A percentile compares a stretch with the other conserved stretches of the same genome.
Evolutionary conservation across 805 yeast genomes (phyloP).

Genomic region (Candida montana): DNA sequence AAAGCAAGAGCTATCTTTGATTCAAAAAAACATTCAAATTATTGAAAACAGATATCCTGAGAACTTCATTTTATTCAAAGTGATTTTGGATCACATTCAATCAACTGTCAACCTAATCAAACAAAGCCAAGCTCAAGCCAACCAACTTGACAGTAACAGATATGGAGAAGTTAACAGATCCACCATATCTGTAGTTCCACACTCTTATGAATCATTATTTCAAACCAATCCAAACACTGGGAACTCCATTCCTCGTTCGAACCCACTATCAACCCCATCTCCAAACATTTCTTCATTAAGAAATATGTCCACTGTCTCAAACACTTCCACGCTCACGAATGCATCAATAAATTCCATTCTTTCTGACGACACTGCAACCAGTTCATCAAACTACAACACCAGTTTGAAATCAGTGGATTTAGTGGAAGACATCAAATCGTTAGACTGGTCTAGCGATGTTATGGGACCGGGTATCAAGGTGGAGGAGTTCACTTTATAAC

Average conservation of each 20-base stretch:
- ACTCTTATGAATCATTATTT: constrained; percentile 8
- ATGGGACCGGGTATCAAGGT: constrained; percentile 8
- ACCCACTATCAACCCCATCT: not conserved
- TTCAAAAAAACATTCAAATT: constrained; percentile 16
- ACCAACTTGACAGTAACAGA: not conserved
- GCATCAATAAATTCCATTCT: constrained; percentile 8
- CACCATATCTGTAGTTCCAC: not conserved
- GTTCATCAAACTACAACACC: constrained; percentile 1
- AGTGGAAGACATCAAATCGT: constrained; percentile 4
- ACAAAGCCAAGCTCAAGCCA: constrained; percentile 1
- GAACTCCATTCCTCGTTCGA: not conserved
- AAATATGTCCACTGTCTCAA: constrained; percentile 4
- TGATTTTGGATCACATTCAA: constrained; percentile 7
- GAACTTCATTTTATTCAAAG: constrained; percentile 21
- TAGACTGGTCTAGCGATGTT: constrained; percentile 9
- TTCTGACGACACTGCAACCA: not conserved
- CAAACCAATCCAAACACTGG: not conserved
- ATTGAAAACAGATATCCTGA: constrained; percentile 25
- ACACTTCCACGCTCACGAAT: constrained; percentile 2
- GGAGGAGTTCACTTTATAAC: constrained; percentile 7
- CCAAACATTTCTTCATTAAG: not conserved
- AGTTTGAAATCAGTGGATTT: constrained; percentile 4
- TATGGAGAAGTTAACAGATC: not conserved
- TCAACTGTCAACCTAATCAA: constrained; percentile 1
- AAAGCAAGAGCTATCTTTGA: constrained; percentile 6